phyloP scores from a whole-genome alignment of 139 green algal species.

The Desmodesmus armatus region DNA sequence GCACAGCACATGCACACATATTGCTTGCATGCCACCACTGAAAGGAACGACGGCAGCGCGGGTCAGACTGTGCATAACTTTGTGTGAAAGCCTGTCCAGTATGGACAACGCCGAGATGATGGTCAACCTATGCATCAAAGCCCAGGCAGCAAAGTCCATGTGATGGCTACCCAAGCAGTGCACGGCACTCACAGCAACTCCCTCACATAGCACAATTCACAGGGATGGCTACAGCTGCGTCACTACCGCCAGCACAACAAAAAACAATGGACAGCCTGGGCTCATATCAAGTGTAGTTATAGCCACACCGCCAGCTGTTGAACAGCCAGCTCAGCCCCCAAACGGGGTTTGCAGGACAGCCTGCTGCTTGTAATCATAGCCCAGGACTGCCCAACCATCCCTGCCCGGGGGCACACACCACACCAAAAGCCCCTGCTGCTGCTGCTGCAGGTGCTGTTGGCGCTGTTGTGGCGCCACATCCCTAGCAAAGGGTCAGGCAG shows the following conservation, averaged over 20 bases:
- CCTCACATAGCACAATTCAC: too few relatives aligned
- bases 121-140: not conserved
- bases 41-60: too few relatives aligned
- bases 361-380: conserved; percentile 6
- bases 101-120: not conserved
- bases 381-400: not conserved
- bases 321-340: conserved; percentile 20
- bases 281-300: conserved; percentile 44
- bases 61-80: too few relatives aligned
- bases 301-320: conserved; percentile 9
- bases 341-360: not conserved
- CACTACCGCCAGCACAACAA: not conserved
- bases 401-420: not conserved
- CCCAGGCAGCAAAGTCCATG: not conserved
- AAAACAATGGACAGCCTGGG: not conserved
- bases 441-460: not conserved
- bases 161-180: too few relatives aligned
- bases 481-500: not conserved
- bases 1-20: not conserved
- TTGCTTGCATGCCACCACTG: not conserved
- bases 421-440: not conserved
- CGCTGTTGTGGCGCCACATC: not conserved
- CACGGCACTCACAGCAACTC: too few relatives aligned
- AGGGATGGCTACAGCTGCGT: too few relatives aligned
- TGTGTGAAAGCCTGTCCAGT: not conserved